Conservation (phyloP, 2,329 filamentous ascomycete genomes). For the Harringtonia lauricola region DNA sequence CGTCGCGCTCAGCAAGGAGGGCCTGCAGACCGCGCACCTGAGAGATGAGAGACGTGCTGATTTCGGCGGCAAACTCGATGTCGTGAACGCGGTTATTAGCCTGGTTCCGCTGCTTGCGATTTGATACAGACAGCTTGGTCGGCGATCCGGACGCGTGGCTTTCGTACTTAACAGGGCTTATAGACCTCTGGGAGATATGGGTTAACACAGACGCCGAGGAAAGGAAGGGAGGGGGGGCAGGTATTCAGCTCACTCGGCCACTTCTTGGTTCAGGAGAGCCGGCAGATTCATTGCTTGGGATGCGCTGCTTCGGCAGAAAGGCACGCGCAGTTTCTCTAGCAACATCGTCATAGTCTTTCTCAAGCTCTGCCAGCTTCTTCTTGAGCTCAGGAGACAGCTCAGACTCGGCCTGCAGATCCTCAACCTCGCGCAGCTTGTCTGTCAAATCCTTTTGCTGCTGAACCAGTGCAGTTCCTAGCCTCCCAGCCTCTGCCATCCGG, state of each 20-base stretch:
- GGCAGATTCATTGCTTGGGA: slow-evolving; percentile 55
- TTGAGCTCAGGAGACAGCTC: slow-evolving; percentile 77
- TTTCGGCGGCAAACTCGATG: slow-evolving; percentile 96
- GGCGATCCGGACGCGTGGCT: slow-evolving; percentile 77
- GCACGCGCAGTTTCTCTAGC: slow-evolving; percentile 81
- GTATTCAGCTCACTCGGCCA: slow-evolving; percentile 34
- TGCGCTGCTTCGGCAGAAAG: slow-evolving; percentile 74
- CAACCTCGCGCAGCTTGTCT: slow-evolving; percentile 74
- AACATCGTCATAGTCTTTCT: slow-evolving; percentile 91
- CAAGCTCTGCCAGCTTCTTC: slow-evolving; percentile 72
- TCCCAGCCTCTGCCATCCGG: slow-evolving; percentile 81
- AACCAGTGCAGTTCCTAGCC: slow-evolving; percentile 76
- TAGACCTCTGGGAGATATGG: slow-evolving; percentile 41
- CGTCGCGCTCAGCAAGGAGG: slow-evolving; percentile 77
- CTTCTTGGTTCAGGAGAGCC: slow-evolving; percentile 41
- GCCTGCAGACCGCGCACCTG: slow-evolving; percentile 87
- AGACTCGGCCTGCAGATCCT: slow-evolving; percentile 61
- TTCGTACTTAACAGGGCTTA: slow-evolving; percentile 69
- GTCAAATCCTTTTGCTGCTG: slow-evolving; percentile 76
- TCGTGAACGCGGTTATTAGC: slow-evolving; percentile 82
- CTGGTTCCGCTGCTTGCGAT: slow-evolving; percentile 82
- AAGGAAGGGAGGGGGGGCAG: not conserved
- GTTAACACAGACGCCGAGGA: not conserved
- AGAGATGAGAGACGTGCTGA: slow-evolving; percentile 86
- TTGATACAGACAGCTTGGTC: slow-evolving; percentile 78